Conservation (phyloP, 805 yeast genomes). For the Monosporozyma solicola region DNA sequence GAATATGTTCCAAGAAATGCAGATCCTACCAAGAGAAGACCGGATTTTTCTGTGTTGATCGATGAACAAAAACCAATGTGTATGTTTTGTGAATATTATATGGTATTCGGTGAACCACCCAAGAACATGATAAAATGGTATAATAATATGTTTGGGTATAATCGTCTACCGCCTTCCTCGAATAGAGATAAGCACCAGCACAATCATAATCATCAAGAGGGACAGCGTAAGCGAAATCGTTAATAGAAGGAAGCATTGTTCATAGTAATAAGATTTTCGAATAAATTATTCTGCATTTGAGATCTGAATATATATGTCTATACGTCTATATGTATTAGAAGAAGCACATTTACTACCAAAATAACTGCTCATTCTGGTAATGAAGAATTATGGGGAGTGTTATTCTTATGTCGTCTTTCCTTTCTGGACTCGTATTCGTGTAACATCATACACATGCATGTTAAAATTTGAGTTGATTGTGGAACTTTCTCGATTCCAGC, state of each 20-base stretch:
- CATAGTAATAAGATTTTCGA: neutral
- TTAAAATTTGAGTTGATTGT: conserved; percentile 21
- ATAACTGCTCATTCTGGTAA: neutral
- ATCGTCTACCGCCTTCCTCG: conserved; percentile 11
- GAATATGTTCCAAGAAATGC: conserved; percentile 8
- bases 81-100: conserved; percentile 45
- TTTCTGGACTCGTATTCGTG: conserved; percentile 28
- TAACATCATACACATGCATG: conserved; percentile 28
- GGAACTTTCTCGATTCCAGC: conserved; percentile 17
- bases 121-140: conserved; percentile 43
- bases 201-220: conserved; percentile 5
- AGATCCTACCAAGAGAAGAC: conserved; percentile 5
- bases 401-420: conserved; percentile 17
- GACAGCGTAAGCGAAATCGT: conserved; percentile 16
- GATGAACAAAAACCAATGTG: conserved; percentile 29
- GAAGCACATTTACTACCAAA: neutral
- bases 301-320: neutral
- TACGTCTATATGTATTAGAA: neutral
- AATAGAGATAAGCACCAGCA: conserved; percentile 7
- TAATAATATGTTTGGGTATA: conserved; percentile 27
- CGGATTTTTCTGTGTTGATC: conserved; percentile 20
- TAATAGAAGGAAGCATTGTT: conserved; percentile 1
- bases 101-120: conserved; percentile 43
- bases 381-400: neutral
- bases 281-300: neutral